Base-by-base conservation (phyloP, 75 land plant species). In the Larix kaempferi region DNA sequence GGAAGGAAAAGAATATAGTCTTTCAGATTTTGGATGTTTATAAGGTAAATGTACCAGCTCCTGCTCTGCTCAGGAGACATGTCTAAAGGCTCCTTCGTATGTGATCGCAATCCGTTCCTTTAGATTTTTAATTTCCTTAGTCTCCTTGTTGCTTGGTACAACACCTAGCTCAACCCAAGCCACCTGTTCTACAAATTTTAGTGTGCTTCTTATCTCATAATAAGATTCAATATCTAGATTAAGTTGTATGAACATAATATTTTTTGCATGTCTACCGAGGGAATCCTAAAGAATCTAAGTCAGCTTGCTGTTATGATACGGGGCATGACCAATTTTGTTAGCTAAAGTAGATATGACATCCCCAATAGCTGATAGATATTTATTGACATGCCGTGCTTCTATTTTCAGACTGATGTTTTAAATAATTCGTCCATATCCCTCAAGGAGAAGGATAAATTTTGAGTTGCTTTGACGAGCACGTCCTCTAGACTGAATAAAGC, bases 231-330 rank as follows among this genome's bases (percentile, higher is more conserved):
- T 75, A 80, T 93, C 99, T 13, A 95, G 98, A 81, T 92, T 95
- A 44, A 95, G 86, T 66, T 95, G 98, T 23, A 95, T 96, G 86
- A 95, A 91, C 98, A 95, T 95, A 13, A 95, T 89, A 55, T 95
- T 90, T 81, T 95, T 95, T n/a, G 98, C 98, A 77, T 95, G 98
- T 64, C 98, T 96, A 92, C 99, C 96, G 78, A 96, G 78, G 55
- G 99, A 93, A 83, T 92, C 91, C 76, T 96, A 95, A 67, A 96
- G 91, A 15, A 96, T 79, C 85, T 94, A 97, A 71, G 99, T 96
- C 6, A 96, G 83, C 80, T 96, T 96, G 93, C 99, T 96, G 79
- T 96, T 96, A 84, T 97, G 84, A 73, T 92, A 96, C 6, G 97
- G 97, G 23, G 94, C 92, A 82, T 96, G 99, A 90, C 15, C n/a